These are phyloP conservation scores for Mortierella claussenii DNA, from an alignment of 192 early-diverging fungal genomes.

Conservation along the genomic window DNA sequence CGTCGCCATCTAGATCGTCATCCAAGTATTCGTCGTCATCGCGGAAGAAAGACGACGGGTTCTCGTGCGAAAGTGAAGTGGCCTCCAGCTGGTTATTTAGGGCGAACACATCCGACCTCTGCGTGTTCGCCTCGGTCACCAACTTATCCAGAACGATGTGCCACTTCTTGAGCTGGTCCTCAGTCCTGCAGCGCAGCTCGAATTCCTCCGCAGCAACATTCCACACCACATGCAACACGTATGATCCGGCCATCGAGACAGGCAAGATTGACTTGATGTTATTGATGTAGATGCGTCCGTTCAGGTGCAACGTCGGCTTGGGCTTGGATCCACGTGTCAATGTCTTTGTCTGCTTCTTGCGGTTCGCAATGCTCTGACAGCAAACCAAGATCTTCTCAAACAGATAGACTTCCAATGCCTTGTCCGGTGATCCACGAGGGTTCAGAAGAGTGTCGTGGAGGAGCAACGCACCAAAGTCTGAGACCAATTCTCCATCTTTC, in stretches of 20 bases:
- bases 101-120: slow-evolving; percentile 18
- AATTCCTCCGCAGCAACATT: slow-evolving; percentile 81
- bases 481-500: slow-evolving; percentile 86
- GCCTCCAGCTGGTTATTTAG: slow-evolving; percentile 26
- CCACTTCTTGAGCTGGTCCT: slow-evolving; percentile 94
- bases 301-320: slow-evolving; percentile 79
- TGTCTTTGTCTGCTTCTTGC: slow-evolving; percentile 54
- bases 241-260: slow-evolving; percentile 54
- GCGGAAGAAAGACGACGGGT: slow-evolving; percentile 47
- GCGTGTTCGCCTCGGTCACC: slow-evolving; percentile 62
- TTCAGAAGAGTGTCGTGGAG: slow-evolving; percentile 91
- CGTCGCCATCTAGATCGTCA: slow-evolving; percentile 54
- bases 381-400: slow-evolving; percentile 95
- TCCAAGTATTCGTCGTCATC: slow-evolving; percentile 61
- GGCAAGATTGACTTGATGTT: slow-evolving; percentile 66
- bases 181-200: slow-evolving; percentile 86
- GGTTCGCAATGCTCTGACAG: slow-evolving; percentile 82
- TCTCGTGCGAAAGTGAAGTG: slow-evolving; percentile 9
- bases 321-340: slow-evolving; percentile 57
- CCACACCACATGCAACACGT: slow-evolving; percentile 86
- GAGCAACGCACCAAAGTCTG: slow-evolving; percentile 82
- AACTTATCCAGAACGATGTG: slow-evolving; percentile 78
- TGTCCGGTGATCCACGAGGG: slow-evolving; percentile 80
- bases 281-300: slow-evolving; percentile 88
- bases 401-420: slow-evolving; percentile 87